These are phyloP conservation scores for Tylopilus rubrobrunneus DNA, from an alignment of 768 basidiomycete genomes.

Conservation along the genomic window DNA sequence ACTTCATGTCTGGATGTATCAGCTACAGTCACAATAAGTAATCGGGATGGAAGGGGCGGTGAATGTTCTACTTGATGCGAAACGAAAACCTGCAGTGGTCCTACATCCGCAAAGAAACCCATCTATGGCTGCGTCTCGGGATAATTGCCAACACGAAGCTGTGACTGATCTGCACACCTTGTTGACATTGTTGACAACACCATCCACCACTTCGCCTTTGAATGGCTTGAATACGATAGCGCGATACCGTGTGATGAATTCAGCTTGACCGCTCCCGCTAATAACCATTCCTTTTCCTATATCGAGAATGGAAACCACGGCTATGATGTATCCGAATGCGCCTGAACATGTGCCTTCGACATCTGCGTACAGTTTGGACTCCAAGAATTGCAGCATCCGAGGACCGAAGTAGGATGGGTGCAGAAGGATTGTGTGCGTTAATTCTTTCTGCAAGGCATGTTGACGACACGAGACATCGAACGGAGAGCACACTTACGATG, in stretches of 20 bases:
- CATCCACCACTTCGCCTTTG: constrained; percentile 98
- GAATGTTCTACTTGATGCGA: constrained; percentile 76
- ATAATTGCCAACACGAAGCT: background rate
- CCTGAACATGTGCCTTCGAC: constrained; percentile 98
- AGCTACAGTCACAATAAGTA: constrained; percentile 47
- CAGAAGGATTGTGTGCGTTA: constrained; percentile 95
- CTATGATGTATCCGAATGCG: constrained; percentile 91
- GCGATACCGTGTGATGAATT: constrained; percentile 90
- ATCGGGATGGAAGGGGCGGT: background rate
- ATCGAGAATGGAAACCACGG: constrained; percentile 84
- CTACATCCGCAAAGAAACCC: constrained; percentile 98
- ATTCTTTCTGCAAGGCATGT: constrained; percentile 66
- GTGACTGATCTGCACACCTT: constrained; percentile 55
- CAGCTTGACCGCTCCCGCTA: constrained; percentile 89
- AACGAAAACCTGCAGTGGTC: constrained; percentile 91
- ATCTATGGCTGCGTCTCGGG: constrained; percentile 50
- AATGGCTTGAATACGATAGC: constrained; percentile 99
- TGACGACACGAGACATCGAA: background rate
- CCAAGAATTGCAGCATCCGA: constrained; percentile 89
- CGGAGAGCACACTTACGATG: constrained; percentile 47
- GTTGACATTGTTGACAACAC: constrained; percentile 91
- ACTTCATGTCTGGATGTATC: constrained; percentile 90
- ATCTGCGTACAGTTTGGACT: constrained; percentile 90
- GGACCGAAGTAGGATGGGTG: constrained; percentile 99
- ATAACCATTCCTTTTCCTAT: constrained; percentile 92